Conservation (phyloP, 257 asterid species). For the Nicotiana tomentosiformis region DNA sequence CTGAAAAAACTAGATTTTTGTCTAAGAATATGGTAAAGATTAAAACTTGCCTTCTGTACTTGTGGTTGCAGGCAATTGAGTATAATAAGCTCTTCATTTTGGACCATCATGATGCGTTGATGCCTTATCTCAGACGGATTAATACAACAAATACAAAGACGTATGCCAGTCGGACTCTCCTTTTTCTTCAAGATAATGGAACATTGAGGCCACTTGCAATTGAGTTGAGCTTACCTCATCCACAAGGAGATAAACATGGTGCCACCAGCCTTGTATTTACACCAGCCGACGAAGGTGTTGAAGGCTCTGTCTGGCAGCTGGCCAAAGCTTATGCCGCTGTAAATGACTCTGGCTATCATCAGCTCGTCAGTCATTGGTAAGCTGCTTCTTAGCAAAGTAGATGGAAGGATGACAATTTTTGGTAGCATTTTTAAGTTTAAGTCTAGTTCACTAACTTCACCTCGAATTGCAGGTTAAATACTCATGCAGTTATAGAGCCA, state of each 20-base stretch:
- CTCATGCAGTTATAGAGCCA: constrained; percentile 98
- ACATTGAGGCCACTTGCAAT: constrained; percentile 85
- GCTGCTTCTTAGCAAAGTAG: background rate
- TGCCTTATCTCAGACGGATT: constrained; percentile 71
- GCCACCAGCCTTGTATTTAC: constrained; percentile 61
- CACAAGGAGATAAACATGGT: constrained; percentile 53
- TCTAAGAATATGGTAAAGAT: background rate
- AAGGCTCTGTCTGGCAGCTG: constrained; percentile 75
- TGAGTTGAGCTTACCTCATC: constrained; percentile 78
- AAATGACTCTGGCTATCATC: constrained; percentile 90
- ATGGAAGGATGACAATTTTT: background rate
- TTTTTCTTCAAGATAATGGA: constrained; percentile 67
- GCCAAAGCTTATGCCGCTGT: constrained; percentile 92
- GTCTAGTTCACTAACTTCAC: background rate
- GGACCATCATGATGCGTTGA: constrained; percentile 80
- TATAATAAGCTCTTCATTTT: constrained; percentile 54
- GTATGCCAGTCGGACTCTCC: constrained; percentile 78
- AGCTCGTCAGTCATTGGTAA: constrained; percentile 93
- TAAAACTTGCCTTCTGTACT: background rate
- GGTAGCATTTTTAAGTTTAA: background rate
- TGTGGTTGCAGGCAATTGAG: constrained; percentile 43
- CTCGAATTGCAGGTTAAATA: constrained; percentile 61
- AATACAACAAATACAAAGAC: constrained; percentile 65
- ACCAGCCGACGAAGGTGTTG: constrained; percentile 58
- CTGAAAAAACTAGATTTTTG: background rate